Percentiles rank a stretch among this genome's conserved stretches.
Conservation (phyloP, 23 red algal genomes). For the Chondrus crispus region DNA sequence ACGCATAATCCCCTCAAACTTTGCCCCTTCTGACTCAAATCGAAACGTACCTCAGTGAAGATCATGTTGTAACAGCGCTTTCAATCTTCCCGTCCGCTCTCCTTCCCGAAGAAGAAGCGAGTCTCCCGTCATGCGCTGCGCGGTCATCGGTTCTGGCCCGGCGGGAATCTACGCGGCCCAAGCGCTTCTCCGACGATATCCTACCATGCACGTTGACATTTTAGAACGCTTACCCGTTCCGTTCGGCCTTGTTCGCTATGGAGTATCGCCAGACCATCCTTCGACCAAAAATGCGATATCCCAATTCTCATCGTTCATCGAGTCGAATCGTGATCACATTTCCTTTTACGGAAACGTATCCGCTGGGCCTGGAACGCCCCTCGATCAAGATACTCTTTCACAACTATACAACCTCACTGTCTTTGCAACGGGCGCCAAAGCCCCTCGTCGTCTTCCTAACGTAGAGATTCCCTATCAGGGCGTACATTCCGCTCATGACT, state of each 20-base stretch:
- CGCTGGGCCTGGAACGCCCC: no score
- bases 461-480: conserved; percentile 36
- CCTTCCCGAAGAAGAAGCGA: no score
- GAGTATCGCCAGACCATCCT: conserved; percentile 88
- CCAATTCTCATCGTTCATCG: conserved; percentile 58
- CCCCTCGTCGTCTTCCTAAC: background rate
- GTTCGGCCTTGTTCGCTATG: conserved; percentile 94
- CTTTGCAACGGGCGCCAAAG: conserved; percentile 46
- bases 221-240: conserved; percentile 79
- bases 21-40: no score
- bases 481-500: conserved; percentile 72
- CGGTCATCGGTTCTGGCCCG: conserved; percentile 82
- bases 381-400: no score
- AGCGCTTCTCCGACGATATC: conserved; percentile 46
- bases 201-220: conserved; percentile 48
- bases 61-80: no score
- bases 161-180: conserved; percentile 77
- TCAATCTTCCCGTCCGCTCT: no score
- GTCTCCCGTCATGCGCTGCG: conserved; percentile 67
- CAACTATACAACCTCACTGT: conserved; percentile 4
- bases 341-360: conserved; percentile 77
- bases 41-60: no score
- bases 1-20: no score
- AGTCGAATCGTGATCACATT: background rate
- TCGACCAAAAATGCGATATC: conserved; percentile 68